phyloP scores from a whole-genome alignment of 768 basidiomycete species.

The Russula virescens region DNA sequence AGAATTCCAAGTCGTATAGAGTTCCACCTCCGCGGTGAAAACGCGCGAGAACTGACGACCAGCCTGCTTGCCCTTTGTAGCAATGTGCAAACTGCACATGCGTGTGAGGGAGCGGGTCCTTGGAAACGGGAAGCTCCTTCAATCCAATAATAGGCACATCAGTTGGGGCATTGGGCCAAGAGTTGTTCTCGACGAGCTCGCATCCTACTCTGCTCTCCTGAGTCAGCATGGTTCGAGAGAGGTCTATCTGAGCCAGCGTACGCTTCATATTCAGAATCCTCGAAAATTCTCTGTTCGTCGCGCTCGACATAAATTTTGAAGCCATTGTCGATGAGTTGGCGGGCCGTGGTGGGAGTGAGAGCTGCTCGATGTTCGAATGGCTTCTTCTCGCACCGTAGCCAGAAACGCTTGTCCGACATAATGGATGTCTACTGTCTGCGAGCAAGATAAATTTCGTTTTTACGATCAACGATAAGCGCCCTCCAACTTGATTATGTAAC shows the following conservation, averaged over 20 bases:
- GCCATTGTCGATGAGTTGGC: conserved; percentile 79
- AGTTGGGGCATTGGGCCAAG: conserved; percentile 79
- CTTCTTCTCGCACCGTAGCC: conserved; percentile 98
- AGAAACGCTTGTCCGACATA: conserved; percentile 57
- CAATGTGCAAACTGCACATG: conserved; percentile 99
- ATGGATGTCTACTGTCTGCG: neutral
- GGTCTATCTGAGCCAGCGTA: conserved; percentile 40
- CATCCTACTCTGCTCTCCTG: conserved; percentile 69
- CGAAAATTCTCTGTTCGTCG: conserved; percentile 91
- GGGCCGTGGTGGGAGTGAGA: conserved; percentile 87
- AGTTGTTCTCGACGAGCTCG: conserved; percentile 77
- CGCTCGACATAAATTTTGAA: conserved; percentile 90
- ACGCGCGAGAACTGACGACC: conserved; percentile 78
- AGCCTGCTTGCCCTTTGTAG: conserved; percentile 93
- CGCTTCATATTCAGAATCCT: conserved; percentile 89
- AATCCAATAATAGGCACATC: conserved; percentile 83
- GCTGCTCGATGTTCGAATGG: conserved; percentile 90
- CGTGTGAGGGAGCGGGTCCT: conserved; percentile 80
- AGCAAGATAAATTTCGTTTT: too few species aligned
- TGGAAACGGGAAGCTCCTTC: conserved; percentile 88
- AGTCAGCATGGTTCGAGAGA: conserved; percentile 12
- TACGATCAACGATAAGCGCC: too few species aligned
- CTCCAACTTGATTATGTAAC: neutral
- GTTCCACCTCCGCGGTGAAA: conserved; percentile 80
- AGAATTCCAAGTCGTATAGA: conserved; percentile 94